Evolutionary conservation across 805 yeast genomes (phyloP).

Genomic region (Candida yuanshanica): DNA sequence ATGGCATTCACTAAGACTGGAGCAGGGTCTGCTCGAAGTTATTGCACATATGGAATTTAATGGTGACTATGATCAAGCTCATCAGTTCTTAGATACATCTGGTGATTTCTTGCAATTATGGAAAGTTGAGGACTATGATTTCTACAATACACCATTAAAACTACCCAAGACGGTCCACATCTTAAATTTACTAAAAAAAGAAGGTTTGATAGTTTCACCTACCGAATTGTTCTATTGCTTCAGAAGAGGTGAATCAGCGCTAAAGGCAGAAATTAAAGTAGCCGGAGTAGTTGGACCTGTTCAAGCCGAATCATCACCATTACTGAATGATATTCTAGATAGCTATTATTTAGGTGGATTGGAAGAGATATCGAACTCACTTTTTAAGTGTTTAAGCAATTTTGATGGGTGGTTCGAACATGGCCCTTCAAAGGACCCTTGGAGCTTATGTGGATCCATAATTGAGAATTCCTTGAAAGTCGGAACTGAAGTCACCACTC

Average conservation of each 20-base stretch:
- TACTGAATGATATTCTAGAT: slow-evolving; percentile 37
- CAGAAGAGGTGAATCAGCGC: slow-evolving; percentile 47
- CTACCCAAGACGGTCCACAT: slow-evolving; percentile 39
- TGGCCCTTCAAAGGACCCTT: slow-evolving; percentile 24
- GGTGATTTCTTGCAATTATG: slow-evolving; percentile 53
- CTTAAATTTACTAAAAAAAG: slow-evolving; percentile 29
- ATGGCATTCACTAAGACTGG: slow-evolving; percentile 58
- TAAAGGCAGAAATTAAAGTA: slow-evolving; percentile 37
- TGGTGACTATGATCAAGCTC: slow-evolving; percentile 45
- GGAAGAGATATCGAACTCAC: slow-evolving; percentile 38
- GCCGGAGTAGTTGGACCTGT: slow-evolving; percentile 4
- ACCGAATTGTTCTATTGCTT: slow-evolving; percentile 43
- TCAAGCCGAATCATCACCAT: slow-evolving; percentile 33
- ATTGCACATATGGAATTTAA: slow-evolving; percentile 49
- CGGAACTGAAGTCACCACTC: neutral
- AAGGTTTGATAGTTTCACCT: slow-evolving; percentile 33
- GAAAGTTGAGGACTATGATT: slow-evolving; percentile 25
- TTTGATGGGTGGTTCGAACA: slow-evolving; percentile 38
- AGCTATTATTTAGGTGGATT: slow-evolving; percentile 49
- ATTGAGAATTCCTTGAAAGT: neutral
- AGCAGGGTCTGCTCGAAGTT: slow-evolving; percentile 49
- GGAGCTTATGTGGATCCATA: slow-evolving; percentile 30
- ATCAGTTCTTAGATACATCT: slow-evolving; percentile 51
- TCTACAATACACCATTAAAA: slow-evolving; percentile 32
- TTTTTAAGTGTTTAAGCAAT: slow-evolving; percentile 31